These are phyloP conservation scores for Staphylotrichum longicolle DNA, from an alignment of 495 filamentous ascomycete species.

Conservation along the genomic window DNA sequence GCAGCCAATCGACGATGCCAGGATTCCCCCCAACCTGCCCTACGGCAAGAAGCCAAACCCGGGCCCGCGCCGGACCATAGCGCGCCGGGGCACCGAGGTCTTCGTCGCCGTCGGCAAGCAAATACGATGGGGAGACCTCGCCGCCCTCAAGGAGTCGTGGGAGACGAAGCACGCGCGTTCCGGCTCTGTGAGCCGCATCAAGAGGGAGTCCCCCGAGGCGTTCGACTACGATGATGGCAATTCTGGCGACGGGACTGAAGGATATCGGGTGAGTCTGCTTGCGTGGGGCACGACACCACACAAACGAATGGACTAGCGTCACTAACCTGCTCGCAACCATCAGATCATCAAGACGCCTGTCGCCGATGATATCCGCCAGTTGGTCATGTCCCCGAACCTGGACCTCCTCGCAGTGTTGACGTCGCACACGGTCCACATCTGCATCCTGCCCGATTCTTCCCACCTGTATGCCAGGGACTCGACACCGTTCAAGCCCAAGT, in stretches of 20 bases:
- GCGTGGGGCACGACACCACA: background rate
- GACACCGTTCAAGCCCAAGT: conserved; percentile 68
- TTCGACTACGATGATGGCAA: conserved; percentile 33
- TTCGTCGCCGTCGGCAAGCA: conserved; percentile 82
- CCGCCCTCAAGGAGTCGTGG: conserved; percentile 70
- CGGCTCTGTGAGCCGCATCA: conserved; percentile 24
- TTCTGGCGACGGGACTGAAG: conserved; percentile 35
- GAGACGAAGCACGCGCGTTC: conserved; percentile 36
- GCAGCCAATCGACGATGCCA: conserved; percentile 32
- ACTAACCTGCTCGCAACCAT: background rate
- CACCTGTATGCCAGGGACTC: conserved; percentile 64
- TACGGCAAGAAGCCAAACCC: conserved; percentile 42
- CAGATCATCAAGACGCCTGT: conserved; percentile 70
- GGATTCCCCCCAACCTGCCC: conserved; percentile 24
- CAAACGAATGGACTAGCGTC: background rate
- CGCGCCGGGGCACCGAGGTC: conserved; percentile 71
- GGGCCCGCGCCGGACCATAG: conserved; percentile 67
- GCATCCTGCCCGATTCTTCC: conserved; percentile 70
- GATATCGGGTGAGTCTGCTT: conserved; percentile 45
- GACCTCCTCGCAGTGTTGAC: conserved; percentile 80
- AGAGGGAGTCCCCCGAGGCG: conserved; percentile 35
- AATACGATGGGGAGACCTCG: conserved; percentile 81
- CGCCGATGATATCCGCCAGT: conserved; percentile 71
- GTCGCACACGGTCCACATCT: conserved; percentile 78
- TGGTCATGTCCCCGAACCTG: conserved; percentile 75